Base-by-base conservation (phyloP, 2,329 filamentous ascomycete species). In the Venturiaceae sp. region DNA sequence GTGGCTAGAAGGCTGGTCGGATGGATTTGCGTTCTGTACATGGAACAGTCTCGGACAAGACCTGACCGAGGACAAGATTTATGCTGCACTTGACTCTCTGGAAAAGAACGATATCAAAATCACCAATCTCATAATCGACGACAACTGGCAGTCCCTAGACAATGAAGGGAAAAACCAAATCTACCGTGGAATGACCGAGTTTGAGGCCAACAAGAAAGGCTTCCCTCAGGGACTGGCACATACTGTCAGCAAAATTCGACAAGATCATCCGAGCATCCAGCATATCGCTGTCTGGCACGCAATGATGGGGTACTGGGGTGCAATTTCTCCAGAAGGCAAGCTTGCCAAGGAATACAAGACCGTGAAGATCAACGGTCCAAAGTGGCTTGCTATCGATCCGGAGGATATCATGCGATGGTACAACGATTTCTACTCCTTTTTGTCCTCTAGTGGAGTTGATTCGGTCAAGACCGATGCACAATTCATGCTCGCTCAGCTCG, bases 261-360 rank as follows among this genome's bases (percentile, higher is more conserved):
- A 80, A 19, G 80, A 79, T 16, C 83, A 92, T 65, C 84, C 85
- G 0, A 83, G 84, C 60, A 86, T 97, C 60, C 81, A 87, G 60
- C 87, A 96, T 65, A 82, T 97, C 55, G 90, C 89, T 11, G 92
- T 97, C 0, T 99, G 94, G 94, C 94, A 99, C 74, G 90, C 92
- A 0, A 78, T 97, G 0, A 68, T 83, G 23, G 86, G 92, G 1
- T 96, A 96, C 70, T 96, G 94, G 94, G 92, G 90, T 52, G 92
- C 92, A 0, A 84, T 99, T 11, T 83, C 89, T 0, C 85, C 88
- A 0, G 73, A 82, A 5, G 88, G 92, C 0, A 80, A 84, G 53
- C 83, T 99, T 53, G 88, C 88, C 0, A 77, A 85, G 63, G 80
- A 80, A 0, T 99, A 97, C 74, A 88, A 89, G 68, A 95, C 90